These are phyloP conservation scores for Dipteronia sinensis DNA, from an alignment of 345 rosid species.

Conservation along the genomic window DNA sequence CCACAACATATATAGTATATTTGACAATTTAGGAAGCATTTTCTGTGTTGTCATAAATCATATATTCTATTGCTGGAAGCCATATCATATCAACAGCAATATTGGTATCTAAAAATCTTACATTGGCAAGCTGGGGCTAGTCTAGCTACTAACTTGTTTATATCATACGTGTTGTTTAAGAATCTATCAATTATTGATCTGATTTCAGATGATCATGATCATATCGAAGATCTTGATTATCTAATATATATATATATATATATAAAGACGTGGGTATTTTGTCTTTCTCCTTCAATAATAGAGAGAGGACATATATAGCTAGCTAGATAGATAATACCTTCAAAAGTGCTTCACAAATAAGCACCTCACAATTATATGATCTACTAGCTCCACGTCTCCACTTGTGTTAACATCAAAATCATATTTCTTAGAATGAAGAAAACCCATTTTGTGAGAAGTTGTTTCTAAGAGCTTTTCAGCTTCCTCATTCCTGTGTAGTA, in stretches of 20 bases:
- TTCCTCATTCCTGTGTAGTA: background rate
- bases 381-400: background rate
- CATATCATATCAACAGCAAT: background rate
- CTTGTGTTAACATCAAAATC: slow-evolving; percentile 3
- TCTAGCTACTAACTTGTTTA: no score
- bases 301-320: slow-evolving; percentile 10
- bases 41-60: slow-evolving; percentile 27
- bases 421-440: background rate
- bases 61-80: slow-evolving; percentile 18
- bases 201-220: background rate
- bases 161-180: slow-evolving; percentile 22
- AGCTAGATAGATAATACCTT: background rate
- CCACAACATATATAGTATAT: no score
- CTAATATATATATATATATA: background rate
- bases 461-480: background rate
- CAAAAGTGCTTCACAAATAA: background rate
- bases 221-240: background rate
- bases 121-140: background rate
- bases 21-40: slow-evolving; percentile 3
- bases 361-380: background rate
- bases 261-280: slow-evolving; percentile 28
- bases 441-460: background rate
- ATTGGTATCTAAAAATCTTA: background rate
- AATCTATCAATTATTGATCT: slow-evolving; percentile 18
- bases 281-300: slow-evolving; percentile 37